phyloP scores from a whole-genome alignment of 176 grass and related monocot species.

The Avena atlantica region DNA sequence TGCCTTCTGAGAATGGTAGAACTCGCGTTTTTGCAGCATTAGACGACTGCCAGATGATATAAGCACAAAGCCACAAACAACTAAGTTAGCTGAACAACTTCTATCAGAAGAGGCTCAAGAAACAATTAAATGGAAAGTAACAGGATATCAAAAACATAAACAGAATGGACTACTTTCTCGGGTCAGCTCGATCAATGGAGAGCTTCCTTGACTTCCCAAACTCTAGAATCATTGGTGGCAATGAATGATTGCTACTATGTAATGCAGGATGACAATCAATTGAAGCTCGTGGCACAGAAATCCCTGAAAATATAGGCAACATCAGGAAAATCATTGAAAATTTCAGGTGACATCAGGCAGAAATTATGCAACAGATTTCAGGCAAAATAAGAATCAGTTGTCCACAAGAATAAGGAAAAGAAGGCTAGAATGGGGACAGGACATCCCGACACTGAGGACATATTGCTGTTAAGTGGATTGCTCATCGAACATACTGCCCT shows the following conservation, averaged over 20 bases:
- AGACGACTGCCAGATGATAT: conserved; percentile 60
- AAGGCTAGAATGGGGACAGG: not conserved
- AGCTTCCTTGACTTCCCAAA: conserved; percentile 80
- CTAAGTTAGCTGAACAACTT: conserved; percentile 9
- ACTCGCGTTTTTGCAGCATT: conserved; percentile 75
- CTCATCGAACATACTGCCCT: not conserved
- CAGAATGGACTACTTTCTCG: conserved; percentile 63
- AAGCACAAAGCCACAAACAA: conserved; percentile 38
- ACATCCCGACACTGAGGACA: not conserved
- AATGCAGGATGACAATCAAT: conserved; percentile 49
- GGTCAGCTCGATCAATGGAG: conserved; percentile 64
- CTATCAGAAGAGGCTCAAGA: not conserved
- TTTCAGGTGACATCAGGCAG: not conserved
- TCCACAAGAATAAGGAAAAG: not conserved
- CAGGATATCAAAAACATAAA: conserved; percentile 39
- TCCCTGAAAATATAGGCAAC: conserved; percentile 17
- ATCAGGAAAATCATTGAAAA: conserved; percentile 40
- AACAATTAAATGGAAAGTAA: not conserved
- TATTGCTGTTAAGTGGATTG: not conserved
- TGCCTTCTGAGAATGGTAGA: conserved; percentile 86
- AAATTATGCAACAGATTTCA: conserved; percentile 13
- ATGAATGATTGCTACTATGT: conserved; percentile 51
- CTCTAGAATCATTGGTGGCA: conserved; percentile 64
- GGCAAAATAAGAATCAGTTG: not conserved
- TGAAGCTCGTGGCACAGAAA: conserved; percentile 48